Evolutionary conservation across 192 early-diverging fungal species (phyloP).

Genomic region (Coemansia sp.): DNA sequence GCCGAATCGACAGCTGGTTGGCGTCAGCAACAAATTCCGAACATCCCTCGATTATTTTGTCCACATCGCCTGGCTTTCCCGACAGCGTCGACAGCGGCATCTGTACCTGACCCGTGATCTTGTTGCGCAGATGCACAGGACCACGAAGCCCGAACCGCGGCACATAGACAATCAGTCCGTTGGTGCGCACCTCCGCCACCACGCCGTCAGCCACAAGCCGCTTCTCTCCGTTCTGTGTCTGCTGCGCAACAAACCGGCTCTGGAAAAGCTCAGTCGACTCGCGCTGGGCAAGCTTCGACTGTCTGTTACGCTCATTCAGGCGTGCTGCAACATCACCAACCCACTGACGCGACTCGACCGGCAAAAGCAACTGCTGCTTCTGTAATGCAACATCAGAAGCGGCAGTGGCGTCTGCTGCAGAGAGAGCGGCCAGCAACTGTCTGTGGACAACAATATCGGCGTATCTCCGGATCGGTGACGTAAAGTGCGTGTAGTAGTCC

Average conservation of each 20-base stretch:
- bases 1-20: conserved; percentile 16
- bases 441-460: conserved; percentile 80
- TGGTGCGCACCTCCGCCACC: conserved; percentile 70
- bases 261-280: conserved; percentile 83
- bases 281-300: conserved; percentile 74
- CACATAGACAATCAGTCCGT: conserved; percentile 58
- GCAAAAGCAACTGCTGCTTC: not conserved
- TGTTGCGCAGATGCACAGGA: conserved; percentile 67
- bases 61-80: conserved; percentile 41
- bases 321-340: conserved; percentile 43
- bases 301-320: conserved; percentile 70
- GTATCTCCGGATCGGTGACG: conserved; percentile 79
- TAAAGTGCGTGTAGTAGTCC: conserved; percentile 80
- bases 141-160: conserved; percentile 67
- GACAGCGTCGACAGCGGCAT: conserved; percentile 64
- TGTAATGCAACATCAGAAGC: not conserved
- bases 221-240: conserved; percentile 26
- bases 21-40: conserved; percentile 52
- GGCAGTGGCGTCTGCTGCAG: not conserved
- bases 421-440: conserved; percentile 60
- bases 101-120: conserved; percentile 53
- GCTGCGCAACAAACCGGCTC: conserved; percentile 61
- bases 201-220: conserved; percentile 63
- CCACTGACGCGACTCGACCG: conserved; percentile 21
- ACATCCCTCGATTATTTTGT: conserved; percentile 55